Evolutionary conservation across 495 filamentous ascomycete genomes (phyloP).

Genomic region (Penicillium cataractarum): DNA sequence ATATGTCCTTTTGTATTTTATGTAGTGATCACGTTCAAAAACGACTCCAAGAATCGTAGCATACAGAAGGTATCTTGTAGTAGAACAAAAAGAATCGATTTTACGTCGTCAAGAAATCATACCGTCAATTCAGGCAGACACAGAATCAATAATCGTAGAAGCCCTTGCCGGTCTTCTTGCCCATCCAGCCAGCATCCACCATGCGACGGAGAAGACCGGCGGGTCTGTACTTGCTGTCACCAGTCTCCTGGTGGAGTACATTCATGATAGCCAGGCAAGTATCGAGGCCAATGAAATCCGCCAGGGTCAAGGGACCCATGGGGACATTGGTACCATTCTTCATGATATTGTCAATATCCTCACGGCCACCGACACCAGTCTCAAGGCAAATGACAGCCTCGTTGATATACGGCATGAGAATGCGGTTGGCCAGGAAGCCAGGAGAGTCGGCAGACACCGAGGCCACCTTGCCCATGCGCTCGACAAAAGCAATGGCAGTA

Average conservation of each 20-base stretch:
- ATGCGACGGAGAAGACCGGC: conserved; percentile 85
- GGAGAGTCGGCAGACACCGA: conserved; percentile 86
- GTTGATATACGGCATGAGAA: conserved; percentile 99
- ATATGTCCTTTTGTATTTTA: background rate
- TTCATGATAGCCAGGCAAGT: conserved; percentile 98
- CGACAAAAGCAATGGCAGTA: conserved; percentile 83
- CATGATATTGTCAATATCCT: conserved; percentile 97
- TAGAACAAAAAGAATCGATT: conserved; percentile 9
- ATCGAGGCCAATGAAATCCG: conserved; percentile 97
- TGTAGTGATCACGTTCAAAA: conserved; percentile 18
- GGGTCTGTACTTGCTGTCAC: conserved; percentile 93
- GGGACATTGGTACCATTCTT: conserved; percentile 98
- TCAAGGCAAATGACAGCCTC: conserved; percentile 97
- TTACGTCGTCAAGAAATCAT: conserved; percentile 16
- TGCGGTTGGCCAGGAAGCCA: conserved; percentile 94
- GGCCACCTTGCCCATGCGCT: conserved; percentile 90
- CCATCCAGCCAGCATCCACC: conserved; percentile 98
- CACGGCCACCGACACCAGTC: conserved; percentile 82
- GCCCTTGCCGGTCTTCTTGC: conserved; percentile 96
- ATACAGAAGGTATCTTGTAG: conserved; percentile 26
- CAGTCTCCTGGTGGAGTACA: conserved; percentile 87
- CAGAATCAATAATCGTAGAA: conserved; percentile 78
- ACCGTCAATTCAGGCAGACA: background rate
- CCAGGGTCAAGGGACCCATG: conserved; percentile 92
- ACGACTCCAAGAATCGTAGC: conserved; percentile 23